These are phyloP conservation scores for Alternaria infectoria DNA, from an alignment of 2,329 filamentous ascomycete genomes.

Conservation along the genomic window DNA sequence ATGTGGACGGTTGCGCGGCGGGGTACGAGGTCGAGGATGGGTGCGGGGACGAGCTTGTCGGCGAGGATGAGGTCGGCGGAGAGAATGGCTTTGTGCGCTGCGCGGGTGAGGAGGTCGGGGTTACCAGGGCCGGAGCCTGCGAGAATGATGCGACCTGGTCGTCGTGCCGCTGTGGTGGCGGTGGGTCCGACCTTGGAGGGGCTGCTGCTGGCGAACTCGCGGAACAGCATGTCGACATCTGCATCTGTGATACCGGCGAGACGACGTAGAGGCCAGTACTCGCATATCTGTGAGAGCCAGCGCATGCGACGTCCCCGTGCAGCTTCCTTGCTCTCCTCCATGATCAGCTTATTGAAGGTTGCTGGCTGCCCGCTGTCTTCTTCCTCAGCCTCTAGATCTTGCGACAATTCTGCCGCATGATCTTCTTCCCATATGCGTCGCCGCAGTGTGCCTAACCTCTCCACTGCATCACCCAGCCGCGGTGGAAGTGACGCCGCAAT, in stretches of 20 bases:
- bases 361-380: constrained; percentile 77
- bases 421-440: constrained; percentile 52
- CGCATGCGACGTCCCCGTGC: constrained; percentile 82
- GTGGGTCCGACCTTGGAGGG: constrained; percentile 37
- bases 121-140: constrained; percentile 93
- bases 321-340: constrained; percentile 73
- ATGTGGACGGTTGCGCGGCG: constrained; percentile 89
- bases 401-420: constrained; percentile 58
- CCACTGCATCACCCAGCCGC: constrained; percentile 77
- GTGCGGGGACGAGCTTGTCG: constrained; percentile 83
- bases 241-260: constrained; percentile 79
- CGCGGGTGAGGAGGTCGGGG: constrained; percentile 85
- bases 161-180: constrained; percentile 24
- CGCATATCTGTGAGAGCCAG: constrained; percentile 95
- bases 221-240: constrained; percentile 79
- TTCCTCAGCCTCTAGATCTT: constrained; percentile 58
- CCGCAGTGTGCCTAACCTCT: constrained; percentile 69
- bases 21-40: constrained; percentile 87
- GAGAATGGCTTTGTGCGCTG: constrained; percentile 77
- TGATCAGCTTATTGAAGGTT: constrained; percentile 83
- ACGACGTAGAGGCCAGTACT: constrained; percentile 92
- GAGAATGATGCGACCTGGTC: constrained; percentile 76
- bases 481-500: constrained; percentile 80
- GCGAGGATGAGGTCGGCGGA: constrained; percentile 80
- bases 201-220: constrained; percentile 65